Evolutionary conservation across 163 green algal species (phyloP).

Genomic region (Trebouxiophyceae sp.): DNA sequence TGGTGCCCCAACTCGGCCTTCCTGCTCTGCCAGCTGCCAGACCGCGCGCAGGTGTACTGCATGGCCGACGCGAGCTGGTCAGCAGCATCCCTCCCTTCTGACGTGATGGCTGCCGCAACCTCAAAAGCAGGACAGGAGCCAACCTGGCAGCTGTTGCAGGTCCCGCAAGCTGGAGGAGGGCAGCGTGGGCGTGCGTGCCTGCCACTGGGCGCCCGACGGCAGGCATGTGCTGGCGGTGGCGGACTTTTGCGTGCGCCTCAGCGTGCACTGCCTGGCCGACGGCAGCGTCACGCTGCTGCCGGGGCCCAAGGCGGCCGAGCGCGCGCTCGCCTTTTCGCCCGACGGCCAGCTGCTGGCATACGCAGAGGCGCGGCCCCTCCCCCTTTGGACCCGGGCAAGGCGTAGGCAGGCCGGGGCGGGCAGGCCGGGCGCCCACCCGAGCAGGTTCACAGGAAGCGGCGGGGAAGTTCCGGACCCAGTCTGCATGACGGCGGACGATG

Average conservation of each 20-base stretch:
- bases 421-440: too few species aligned
- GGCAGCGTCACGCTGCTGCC: constrained; percentile 34
- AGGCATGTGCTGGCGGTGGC: constrained; percentile 57
- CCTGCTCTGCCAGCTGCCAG: constrained; percentile 52
- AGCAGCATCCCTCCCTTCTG: not conserved
- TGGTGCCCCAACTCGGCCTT: constrained; percentile 65
- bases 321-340: constrained; percentile 52
- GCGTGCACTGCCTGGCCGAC: constrained; percentile 65
- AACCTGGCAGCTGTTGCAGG: too few species aligned
- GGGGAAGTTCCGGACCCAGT: too few species aligned
- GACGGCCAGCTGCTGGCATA: constrained; percentile 63
- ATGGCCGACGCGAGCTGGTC: not conserved
- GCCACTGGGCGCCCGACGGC: constrained; percentile 62
- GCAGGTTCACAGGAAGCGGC: too few species aligned
- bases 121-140: too few species aligned
- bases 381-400: too few species aligned
- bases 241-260: constrained; percentile 66
- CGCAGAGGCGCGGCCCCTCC: constrained; percentile 61
- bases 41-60: constrained; percentile 11
- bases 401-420: too few species aligned
- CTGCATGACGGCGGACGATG: too few species aligned
- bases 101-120: too few species aligned
- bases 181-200: constrained; percentile 54
- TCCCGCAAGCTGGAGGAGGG: constrained; percentile 74
- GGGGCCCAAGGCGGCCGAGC: constrained; percentile 55